These are phyloP conservation scores for Iodosphaeria phyllophila DNA, from an alignment of 2,329 filamentous ascomycete species.

Conservation along the genomic window DNA sequence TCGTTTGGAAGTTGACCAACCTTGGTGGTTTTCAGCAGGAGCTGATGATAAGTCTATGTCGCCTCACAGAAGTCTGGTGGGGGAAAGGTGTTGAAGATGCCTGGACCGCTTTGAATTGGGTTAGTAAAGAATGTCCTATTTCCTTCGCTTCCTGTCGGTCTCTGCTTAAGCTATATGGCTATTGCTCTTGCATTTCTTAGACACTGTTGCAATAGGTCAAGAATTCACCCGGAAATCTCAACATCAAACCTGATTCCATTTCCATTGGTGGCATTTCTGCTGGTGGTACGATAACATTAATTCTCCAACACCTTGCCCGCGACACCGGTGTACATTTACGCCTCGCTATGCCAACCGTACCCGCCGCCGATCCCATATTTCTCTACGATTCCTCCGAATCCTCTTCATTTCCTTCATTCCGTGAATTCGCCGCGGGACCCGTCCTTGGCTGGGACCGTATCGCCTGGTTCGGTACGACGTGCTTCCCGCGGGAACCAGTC, in stretches of 20 bases:
- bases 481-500: conserved; percentile 10
- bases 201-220: conserved; percentile 7
- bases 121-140: conserved; percentile 4
- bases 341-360: conserved; percentile 16
- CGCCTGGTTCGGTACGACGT: conserved; percentile 12
- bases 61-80: conserved; percentile 12
- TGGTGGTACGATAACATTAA: conserved; percentile 15
- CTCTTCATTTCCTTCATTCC: conserved; percentile 16
- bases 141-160: background rate
- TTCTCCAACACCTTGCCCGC: conserved; percentile 18
- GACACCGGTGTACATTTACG: conserved; percentile 17
- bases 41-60: background rate
- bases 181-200: background rate
- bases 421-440: conserved; percentile 15
- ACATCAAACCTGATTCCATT: conserved; percentile 14
- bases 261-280: conserved; percentile 20
- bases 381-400: conserved; percentile 14
- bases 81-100: conserved; percentile 18
- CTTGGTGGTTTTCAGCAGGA: no score
- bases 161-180: background rate
- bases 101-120: conserved; percentile 18
- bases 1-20: background rate
- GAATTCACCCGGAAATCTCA: conserved; percentile 10
- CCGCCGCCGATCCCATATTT: conserved; percentile 9
- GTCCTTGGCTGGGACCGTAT: conserved; percentile 16